Percentiles rank a stretch among this genome's conserved stretches.
phyloP scores from a whole-genome alignment of 805 yeast genomes.

The Jamesozyma piceae region DNA sequence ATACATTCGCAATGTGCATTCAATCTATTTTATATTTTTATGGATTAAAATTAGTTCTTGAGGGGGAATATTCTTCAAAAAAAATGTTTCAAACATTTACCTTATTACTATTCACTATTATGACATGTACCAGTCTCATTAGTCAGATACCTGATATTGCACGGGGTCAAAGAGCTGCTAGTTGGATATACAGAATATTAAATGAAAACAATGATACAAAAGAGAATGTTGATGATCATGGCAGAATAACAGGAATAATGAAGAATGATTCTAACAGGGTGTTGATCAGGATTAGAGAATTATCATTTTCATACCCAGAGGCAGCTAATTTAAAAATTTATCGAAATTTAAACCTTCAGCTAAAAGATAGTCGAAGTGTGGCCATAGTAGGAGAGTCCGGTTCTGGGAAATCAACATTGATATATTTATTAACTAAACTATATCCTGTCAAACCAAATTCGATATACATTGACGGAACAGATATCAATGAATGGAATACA shows the following conservation, averaged over 20 bases:
- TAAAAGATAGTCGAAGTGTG: constrained; percentile 42
- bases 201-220: constrained; percentile 11
- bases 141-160: constrained; percentile 68
- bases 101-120: constrained; percentile 62
- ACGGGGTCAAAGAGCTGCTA: constrained; percentile 69
- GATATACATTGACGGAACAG: constrained; percentile 38
- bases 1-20: constrained; percentile 45
- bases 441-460: constrained; percentile 34
- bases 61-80: constrained; percentile 43
- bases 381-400: constrained; percentile 86
- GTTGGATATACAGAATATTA: constrained; percentile 37
- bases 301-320: constrained; percentile 43
- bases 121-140: constrained; percentile 51
- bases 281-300: constrained; percentile 36
- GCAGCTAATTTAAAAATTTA: constrained; percentile 30
- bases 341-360: constrained; percentile 33
- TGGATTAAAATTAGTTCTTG: constrained; percentile 64
- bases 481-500: constrained; percentile 39
- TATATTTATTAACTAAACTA: constrained; percentile 47
- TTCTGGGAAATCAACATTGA: constrained; percentile 78
- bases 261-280: neutral
- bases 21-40: constrained; percentile 71
- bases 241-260: constrained; percentile 1
- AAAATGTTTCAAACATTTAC: constrained; percentile 62
- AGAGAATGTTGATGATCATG: constrained; percentile 3